phyloP scores from a whole-genome alignment of 2,329 filamentous ascomycete species.

The Alternaria alternata region DNA sequence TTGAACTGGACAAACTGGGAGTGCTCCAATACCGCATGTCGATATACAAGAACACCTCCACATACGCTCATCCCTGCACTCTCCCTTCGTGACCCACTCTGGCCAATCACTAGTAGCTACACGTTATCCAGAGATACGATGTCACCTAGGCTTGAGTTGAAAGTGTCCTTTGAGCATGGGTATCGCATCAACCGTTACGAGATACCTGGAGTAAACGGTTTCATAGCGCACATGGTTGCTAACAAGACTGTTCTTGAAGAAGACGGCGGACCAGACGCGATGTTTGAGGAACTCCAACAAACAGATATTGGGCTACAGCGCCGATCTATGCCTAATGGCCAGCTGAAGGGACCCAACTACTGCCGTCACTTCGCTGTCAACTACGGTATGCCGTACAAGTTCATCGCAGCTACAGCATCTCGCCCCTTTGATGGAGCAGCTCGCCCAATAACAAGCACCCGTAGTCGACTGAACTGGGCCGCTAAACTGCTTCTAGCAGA shows the following conservation, averaged over 20 bases:
- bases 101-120: slow-evolving; percentile 47
- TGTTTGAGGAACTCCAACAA: slow-evolving; percentile 62
- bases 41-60: slow-evolving; percentile 53
- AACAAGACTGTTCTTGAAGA: slow-evolving; percentile 61
- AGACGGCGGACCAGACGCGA: slow-evolving; percentile 65
- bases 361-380: slow-evolving; percentile 64
- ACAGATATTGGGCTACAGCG: slow-evolving; percentile 49
- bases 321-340: slow-evolving; percentile 17
- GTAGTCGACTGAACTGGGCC: slow-evolving; percentile 66
- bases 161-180: slow-evolving; percentile 47
- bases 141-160: slow-evolving; percentile 41
- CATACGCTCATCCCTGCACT: slow-evolving; percentile 40
- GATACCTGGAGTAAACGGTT: slow-evolving; percentile 56
- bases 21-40: slow-evolving; percentile 63
- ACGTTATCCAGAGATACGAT: slow-evolving; percentile 41
- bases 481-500: slow-evolving; percentile 53
- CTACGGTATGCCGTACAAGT: slow-evolving; percentile 72
- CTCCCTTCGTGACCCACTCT: slow-evolving; percentile 46
- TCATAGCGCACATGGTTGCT: slow-evolving; percentile 65
- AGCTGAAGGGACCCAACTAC: slow-evolving; percentile 55
- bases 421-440: slow-evolving; percentile 40
- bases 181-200: slow-evolving; percentile 57
- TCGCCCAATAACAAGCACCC: slow-evolving; percentile 57
- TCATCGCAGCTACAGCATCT: slow-evolving; percentile 61
- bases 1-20: slow-evolving; percentile 69